Conservation (phyloP, 768 basidiomycete genomes). For the Agrocybe praecox region DNA sequence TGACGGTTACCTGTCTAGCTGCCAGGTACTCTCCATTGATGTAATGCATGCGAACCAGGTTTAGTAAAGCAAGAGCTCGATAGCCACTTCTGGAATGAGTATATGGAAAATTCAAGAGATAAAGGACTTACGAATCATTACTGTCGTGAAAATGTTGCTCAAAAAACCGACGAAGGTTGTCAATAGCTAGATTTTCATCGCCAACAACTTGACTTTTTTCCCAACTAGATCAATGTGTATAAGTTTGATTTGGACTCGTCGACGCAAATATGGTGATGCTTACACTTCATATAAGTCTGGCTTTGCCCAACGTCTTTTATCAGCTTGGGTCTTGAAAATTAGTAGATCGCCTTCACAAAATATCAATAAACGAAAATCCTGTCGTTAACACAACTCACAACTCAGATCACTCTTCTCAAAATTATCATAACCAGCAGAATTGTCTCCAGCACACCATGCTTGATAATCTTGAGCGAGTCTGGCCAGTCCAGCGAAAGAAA, state of each 20-base stretch:
- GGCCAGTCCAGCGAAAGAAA: slow-evolving; percentile 73
- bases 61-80: slow-evolving; percentile 79
- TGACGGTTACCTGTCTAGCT: slow-evolving; percentile 57
- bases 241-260: background rate
- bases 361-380: background rate
- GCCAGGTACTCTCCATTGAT: slow-evolving; percentile 66
- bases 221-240: slow-evolving; percentile 47
- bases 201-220: slow-evolving; percentile 65
- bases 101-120: background rate
- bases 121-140: slow-evolving; percentile 70
- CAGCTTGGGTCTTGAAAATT: slow-evolving; percentile 64
- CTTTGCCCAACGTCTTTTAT: slow-evolving; percentile 69
- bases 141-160: slow-evolving; percentile 84
- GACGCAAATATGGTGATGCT: slow-evolving; percentile 17
- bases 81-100: slow-evolving; percentile 51
- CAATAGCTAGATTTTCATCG: slow-evolving; percentile 69
- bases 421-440: slow-evolving; percentile 47
- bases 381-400: slow-evolving; percentile 10
- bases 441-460: slow-evolving; percentile 58
- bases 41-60: slow-evolving; percentile 80
- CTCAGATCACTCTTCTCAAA: slow-evolving; percentile 56
- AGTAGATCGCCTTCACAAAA: slow-evolving; percentile 41
- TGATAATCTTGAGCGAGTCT: slow-evolving; percentile 69
- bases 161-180: slow-evolving; percentile 77
- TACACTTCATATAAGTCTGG: slow-evolving; percentile 63